Evolutionary conservation across 2,329 filamentous ascomycete species (phyloP), one percentile per base, ranked within the genome.

Genomic region (Sphaerostilbella broomeana): DNA sequence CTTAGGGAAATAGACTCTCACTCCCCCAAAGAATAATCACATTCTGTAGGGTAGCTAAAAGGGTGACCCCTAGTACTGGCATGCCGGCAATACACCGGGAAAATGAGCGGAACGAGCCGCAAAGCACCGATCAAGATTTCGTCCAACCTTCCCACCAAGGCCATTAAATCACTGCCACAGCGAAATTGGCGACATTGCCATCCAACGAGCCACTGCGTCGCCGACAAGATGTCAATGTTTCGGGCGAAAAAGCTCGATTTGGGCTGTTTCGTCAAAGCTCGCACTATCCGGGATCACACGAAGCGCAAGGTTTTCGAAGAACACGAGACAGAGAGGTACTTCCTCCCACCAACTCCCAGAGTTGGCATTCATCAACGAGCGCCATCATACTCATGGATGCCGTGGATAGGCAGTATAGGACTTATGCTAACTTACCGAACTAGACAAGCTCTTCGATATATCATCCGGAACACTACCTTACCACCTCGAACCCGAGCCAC

Each of bases 301-400:
- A 98, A 97, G 77, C 84, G 92, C 56, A 90, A 94, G 69, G 86
- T 88, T 43, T 95, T 89, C 57, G 84, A 84, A 58, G 73, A 87
- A 60, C 71, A 83, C 58, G 92, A 98, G 69, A 79, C 88, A 4
- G 84, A 95, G 67, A 83, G 90, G 89, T 94, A 70, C 47, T 62
- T 11, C 28, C 22, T 31, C 15, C 21, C 34, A n/a, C 17, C 35
- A 11, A 31, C 27, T 27, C 20, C 20, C 29, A 8, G 15, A 32
- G 29, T 29, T 13, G 26, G 9, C n/a, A n/a, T n/a, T n/a, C n/a
- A n/a, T n/a, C n/a, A n/a, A n/a, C n/a, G n/a, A 13, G 13, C 24
- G 24, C 24, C 11, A 3, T 26, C 11, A 26, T 26, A 10, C 5
- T 26, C 24, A 11, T 26, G 3, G 24, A 5, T 11, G 13, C 24